phyloP scores from a whole-genome alignment of 768 basidiomycete genomes.

The Hebeloma cylindrosporum region DNA sequence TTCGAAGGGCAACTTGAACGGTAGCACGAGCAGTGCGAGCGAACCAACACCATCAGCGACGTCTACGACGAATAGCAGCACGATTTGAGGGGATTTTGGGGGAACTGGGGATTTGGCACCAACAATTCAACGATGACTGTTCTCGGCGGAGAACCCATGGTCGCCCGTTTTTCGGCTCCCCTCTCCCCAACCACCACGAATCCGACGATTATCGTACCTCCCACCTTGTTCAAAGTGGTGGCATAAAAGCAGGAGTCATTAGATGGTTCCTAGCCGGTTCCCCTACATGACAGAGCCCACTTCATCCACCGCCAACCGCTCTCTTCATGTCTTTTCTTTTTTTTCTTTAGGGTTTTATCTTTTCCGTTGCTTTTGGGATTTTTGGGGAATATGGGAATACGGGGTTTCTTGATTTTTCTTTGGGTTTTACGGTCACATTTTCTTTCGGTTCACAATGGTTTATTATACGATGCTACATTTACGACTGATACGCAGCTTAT shows the following conservation, averaged over 20 bases:
- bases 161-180: no score
- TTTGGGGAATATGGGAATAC: not conserved
- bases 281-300: not conserved
- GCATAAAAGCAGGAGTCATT: no score
- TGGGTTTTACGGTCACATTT: slow-evolving; percentile 1
- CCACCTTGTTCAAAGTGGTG: no score
- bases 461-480: slow-evolving; percentile 1
- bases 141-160: no score
- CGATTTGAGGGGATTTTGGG: no score
- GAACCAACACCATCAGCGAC: not conserved
- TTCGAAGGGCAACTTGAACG: not conserved
- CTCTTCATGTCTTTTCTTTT: not conserved
- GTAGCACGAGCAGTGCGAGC: not conserved
- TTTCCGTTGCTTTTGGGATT: slow-evolving; percentile 7
- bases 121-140: no score
- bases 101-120: no score
- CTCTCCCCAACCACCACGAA: no score
- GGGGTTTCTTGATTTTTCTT: not conserved
- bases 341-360: not conserved
- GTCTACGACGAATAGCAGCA: no score
- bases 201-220: no score
- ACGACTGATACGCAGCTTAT: no score
- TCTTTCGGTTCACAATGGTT: slow-evolving; percentile 2
- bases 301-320: not conserved
- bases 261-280: no score